Conservation (phyloP, 352 stramenopile genomes). For the Globisporangium ultimum region DNA sequence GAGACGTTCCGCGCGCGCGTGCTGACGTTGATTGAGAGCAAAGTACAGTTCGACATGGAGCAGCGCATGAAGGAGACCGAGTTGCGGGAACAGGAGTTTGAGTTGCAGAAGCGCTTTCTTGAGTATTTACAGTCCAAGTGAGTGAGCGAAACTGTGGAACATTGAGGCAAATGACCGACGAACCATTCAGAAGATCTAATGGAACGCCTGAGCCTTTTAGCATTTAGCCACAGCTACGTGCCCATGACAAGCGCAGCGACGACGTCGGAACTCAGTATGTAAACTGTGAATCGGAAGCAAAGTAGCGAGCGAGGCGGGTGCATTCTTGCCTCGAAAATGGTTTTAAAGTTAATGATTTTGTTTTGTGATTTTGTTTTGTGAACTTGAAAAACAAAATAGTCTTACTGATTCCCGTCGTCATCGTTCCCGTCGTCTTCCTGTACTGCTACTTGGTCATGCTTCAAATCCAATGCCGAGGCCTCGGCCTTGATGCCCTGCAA, state of each 20-base stretch:
- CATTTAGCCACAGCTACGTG: no score
- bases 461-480: conserved; percentile 41
- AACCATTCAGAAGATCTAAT: conserved; percentile 1
- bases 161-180: not conserved
- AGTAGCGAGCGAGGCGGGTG: no score
- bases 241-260: no score
- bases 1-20: conserved; percentile 59
- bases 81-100: conserved; percentile 75
- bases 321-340: no score
- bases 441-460: not conserved
- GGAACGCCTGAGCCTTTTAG: not conserved
- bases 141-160: not conserved
- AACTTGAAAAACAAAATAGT: no score
- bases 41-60: conserved; percentile 83
- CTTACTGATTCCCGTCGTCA: conserved; percentile 9
- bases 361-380: no score
- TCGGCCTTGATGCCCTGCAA: conserved; percentile 58
- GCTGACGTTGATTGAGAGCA: conserved; percentile 73
- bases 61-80: conserved; percentile 73
- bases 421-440: not conserved
- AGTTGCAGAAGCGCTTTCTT: conserved; percentile 78
- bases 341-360: no score
- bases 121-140: conserved; percentile 83
- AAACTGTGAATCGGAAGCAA: no score
- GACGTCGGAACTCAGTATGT: no score